Conservation (phyloP, 805 yeast genomes). For the Saccharomycopsis sp. region DNA sequence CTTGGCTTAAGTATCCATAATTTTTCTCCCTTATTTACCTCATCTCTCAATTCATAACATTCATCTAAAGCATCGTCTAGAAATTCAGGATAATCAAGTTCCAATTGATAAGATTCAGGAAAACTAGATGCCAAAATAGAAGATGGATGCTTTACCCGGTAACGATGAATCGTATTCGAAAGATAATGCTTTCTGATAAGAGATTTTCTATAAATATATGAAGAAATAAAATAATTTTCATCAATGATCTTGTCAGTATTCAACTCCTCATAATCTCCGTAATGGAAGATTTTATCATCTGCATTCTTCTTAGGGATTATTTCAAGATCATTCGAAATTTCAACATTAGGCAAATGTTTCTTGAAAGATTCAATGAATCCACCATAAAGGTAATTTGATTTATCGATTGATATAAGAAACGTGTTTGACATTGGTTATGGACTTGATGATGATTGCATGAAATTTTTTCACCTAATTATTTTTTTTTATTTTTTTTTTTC, state of each 20-base stretch:
- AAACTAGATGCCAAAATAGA: slow-evolving; percentile 53
- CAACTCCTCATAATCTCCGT: slow-evolving; percentile 84
- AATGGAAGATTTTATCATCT: slow-evolving; percentile 50
- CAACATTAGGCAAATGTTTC: slow-evolving; percentile 30
- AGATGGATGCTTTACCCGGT: slow-evolving; percentile 64
- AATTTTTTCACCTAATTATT: background rate
- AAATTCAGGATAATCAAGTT: slow-evolving; percentile 93
- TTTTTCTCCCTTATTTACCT: slow-evolving; percentile 45
- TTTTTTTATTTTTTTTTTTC: background rate
- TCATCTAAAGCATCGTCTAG: slow-evolving; percentile 92
- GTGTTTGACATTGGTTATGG: background rate
- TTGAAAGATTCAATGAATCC: slow-evolving; percentile 30
- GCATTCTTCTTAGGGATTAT: slow-evolving; percentile 13
- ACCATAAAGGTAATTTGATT: slow-evolving; percentile 35
- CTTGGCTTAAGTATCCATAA: slow-evolving; percentile 93
- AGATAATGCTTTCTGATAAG: slow-evolving; percentile 85
- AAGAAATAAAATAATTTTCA: slow-evolving; percentile 54
- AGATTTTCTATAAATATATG: slow-evolving; percentile 85
- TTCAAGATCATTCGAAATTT: slow-evolving; percentile 27
- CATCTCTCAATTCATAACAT: slow-evolving; percentile 79
- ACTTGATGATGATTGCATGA: background rate
- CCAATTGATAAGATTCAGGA: slow-evolving; percentile 73
- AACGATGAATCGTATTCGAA: slow-evolving; percentile 76
- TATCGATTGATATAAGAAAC: slow-evolving; percentile 27
- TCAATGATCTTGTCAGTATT: slow-evolving; percentile 58